A percentile compares a stretch with the other conserved stretches of the same genome.
These are phyloP conservation scores for Cyclotella baltica DNA, from an alignment of 108 stramenopile species.

Conservation along the genomic window DNA sequence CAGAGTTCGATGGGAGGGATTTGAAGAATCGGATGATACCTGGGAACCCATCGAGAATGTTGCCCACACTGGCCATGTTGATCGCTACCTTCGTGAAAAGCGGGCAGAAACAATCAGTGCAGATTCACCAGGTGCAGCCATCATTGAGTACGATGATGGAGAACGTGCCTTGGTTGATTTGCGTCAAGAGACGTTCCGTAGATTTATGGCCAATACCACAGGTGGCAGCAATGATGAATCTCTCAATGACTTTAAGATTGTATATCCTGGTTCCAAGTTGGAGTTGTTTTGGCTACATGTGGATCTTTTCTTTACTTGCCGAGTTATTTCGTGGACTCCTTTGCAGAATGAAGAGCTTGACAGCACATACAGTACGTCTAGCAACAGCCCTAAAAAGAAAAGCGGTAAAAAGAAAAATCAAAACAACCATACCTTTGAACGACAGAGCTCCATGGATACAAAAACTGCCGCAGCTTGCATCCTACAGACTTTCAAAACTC, in stretches of 20 bases:
- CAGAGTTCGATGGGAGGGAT: slow-evolving; percentile 21
- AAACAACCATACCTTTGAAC: not conserved
- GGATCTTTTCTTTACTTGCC: not conserved
- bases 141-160: slow-evolving; percentile 19
- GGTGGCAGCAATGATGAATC: slow-evolving; percentile 2
- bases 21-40: not conserved
- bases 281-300: slow-evolving; percentile 25
- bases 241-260: slow-evolving; percentile 1
- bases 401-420: not conserved
- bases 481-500: not conserved
- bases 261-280: not conserved
- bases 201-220: not conserved
- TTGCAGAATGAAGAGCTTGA: not conserved
- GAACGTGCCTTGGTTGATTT: slow-evolving; percentile 19
- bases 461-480: not conserved
- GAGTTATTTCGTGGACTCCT: slow-evolving; percentile 20
- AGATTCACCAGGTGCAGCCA: slow-evolving; percentile 6
- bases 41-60: slow-evolving; percentile 20
- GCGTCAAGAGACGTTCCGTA: slow-evolving; percentile 6
- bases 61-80: slow-evolving; percentile 13
- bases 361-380: not conserved
- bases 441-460: not conserved
- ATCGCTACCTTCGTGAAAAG: slow-evolving; percentile 1
- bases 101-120: not conserved
- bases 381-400: not conserved